Evolutionary conservation across 495 filamentous ascomycete species (phyloP).

Genomic region (Thermochaetoides thermophila): DNA sequence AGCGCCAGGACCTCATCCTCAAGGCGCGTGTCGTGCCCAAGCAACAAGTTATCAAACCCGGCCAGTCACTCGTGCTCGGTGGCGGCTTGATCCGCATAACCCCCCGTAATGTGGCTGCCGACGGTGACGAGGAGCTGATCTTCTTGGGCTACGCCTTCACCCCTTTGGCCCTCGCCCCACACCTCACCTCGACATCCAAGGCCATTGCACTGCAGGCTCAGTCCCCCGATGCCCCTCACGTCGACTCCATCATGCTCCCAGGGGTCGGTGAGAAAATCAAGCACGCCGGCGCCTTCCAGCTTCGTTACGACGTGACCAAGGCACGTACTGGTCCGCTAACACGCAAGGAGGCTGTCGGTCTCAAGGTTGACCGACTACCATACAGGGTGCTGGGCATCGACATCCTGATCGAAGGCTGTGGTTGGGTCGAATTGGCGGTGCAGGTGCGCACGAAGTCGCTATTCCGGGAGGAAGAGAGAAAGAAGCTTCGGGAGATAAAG

Average conservation of each 20-base stretch:
- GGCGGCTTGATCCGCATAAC: constrained; percentile 86
- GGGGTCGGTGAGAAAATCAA: constrained; percentile 38
- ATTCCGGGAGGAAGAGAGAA: constrained; percentile 3
- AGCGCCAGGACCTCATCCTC: constrained; percentile 61
- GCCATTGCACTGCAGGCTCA: constrained; percentile 51
- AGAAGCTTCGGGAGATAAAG: no score
- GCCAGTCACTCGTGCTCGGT: constrained; percentile 72
- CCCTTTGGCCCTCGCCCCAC: constrained; percentile 50
- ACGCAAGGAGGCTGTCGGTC: constrained; percentile 30
- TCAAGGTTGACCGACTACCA: constrained; percentile 47
- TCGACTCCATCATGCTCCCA: constrained; percentile 44
- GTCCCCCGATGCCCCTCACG: constrained; percentile 30
- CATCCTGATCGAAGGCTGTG: constrained; percentile 76
- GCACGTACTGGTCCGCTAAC: constrained; percentile 49
- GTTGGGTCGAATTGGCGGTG: constrained; percentile 81
- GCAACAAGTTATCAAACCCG: constrained; percentile 55
- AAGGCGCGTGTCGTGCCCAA: constrained; percentile 48
- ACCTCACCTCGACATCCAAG: constrained; percentile 66
- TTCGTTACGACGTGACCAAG: constrained; percentile 71
- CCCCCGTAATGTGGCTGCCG: constrained; percentile 37
- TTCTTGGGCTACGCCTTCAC: constrained; percentile 69
- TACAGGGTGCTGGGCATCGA: constrained; percentile 69
- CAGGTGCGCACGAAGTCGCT: constrained; percentile 52
- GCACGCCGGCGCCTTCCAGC: constrained; percentile 58
- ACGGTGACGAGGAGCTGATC: constrained; percentile 32